Conservation (phyloP, 2,329 filamentous ascomycete species). For the Microsporum audouinii region DNA sequence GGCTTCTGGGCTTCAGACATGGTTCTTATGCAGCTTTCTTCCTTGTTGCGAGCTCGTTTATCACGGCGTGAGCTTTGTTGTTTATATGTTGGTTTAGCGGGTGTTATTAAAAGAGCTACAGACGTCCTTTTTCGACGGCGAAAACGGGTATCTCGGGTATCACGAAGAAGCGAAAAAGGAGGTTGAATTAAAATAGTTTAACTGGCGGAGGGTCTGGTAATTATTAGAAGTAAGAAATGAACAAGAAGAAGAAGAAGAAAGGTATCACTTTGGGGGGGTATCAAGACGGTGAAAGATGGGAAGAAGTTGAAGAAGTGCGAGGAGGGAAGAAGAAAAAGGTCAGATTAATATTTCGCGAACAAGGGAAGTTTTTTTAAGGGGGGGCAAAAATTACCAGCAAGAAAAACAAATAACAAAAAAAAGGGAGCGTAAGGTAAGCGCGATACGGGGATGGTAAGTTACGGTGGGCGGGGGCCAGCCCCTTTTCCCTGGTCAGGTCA, state of each 20-base stretch:
- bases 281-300: constrained; percentile 23
- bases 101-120: not conserved
- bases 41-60: not conserved
- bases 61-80: not conserved
- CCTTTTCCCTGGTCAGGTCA: not conserved
- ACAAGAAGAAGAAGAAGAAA: constrained; percentile 13
- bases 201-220: not conserved
- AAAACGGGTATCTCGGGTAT: constrained; percentile 20
- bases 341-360: constrained; percentile 1
- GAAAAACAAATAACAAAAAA: not conserved
- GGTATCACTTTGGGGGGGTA: constrained; percentile 29
- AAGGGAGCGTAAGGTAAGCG: not conserved
- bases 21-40: not conserved
- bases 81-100: not conserved
- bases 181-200: not conserved
- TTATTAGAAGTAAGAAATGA: constrained; percentile 9
- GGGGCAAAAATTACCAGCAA: not conserved
- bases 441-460: not conserved
- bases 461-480: not conserved
- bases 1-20: constrained; percentile 68
- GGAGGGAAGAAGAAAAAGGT: constrained; percentile 14
- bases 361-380: not conserved
- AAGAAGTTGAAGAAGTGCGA: constrained; percentile 16
- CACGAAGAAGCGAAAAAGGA: constrained; percentile 22
- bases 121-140: not conserved